A percentile compares a stretch with the other conserved stretches of the same genome.
These are phyloP conservation scores for Debaryomyces fabryi DNA, from an alignment of 1,139 yeast genomes.

Conservation along the genomic window DNA sequence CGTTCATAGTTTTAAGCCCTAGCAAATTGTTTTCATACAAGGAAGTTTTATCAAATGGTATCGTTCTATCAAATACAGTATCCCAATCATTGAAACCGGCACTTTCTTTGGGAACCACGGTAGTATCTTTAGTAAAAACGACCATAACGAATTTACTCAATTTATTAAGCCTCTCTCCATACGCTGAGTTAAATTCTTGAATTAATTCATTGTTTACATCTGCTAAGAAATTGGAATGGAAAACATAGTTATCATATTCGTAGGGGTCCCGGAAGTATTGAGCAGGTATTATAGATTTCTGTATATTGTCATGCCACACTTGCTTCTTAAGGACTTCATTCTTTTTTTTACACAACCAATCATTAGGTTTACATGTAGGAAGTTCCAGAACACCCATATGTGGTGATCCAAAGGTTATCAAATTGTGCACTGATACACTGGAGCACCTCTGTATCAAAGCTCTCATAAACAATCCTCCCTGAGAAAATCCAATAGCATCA, in stretches of 20 bases:
- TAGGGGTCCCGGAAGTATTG: constrained; percentile 69
- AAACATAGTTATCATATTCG: constrained; percentile 50
- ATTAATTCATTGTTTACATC: constrained; percentile 65
- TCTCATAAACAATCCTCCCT: constrained; percentile 76
- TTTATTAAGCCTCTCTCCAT: constrained; percentile 41
- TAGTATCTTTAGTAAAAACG: constrained; percentile 61
- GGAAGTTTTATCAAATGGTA: constrained; percentile 53
- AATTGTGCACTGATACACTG: constrained; percentile 49
- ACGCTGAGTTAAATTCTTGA: constrained; percentile 29
- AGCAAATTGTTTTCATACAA: constrained; percentile 57
- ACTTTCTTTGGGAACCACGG: constrained; percentile 72
- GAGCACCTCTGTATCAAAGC: constrained; percentile 63
- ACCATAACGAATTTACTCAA: constrained; percentile 61
- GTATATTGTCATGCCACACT: constrained; percentile 63
- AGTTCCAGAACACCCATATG: constrained; percentile 77
- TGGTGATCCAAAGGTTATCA: constrained; percentile 81
- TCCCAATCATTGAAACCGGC: constrained; percentile 68
- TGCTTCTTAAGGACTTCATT: constrained; percentile 59
- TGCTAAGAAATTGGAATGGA: constrained; percentile 58
- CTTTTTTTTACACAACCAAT: constrained; percentile 63
- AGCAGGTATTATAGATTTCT: constrained; percentile 64
- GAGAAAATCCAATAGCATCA: constrained; percentile 80
- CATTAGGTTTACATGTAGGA: constrained; percentile 58
- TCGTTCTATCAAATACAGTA: constrained; percentile 37
- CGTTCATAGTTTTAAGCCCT: constrained; percentile 56